Conservation (phyloP, 352 stramenopile species). For the Globisporangium lucens region DNA sequence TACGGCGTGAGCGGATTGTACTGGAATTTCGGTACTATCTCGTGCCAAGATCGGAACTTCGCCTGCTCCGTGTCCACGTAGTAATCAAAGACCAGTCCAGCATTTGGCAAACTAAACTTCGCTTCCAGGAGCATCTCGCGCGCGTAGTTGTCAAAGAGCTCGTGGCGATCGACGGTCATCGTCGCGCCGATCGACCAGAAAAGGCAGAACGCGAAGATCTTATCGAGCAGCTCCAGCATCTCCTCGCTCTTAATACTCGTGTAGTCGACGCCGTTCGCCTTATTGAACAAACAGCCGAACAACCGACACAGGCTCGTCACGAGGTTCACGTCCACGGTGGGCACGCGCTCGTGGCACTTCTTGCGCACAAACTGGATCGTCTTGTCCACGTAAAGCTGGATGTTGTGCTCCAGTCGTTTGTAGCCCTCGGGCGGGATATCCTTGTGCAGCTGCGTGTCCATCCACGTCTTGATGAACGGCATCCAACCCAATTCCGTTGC, state of each 20-base stretch:
- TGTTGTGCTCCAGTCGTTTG: slow-evolving; percentile 39
- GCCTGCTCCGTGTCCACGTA: slow-evolving; percentile 67
- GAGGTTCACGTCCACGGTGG: slow-evolving; percentile 89
- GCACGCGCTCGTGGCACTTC: slow-evolving; percentile 79
- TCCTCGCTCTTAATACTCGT: slow-evolving; percentile 32
- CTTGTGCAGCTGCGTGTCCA: slow-evolving; percentile 53
- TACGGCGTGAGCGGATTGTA: slow-evolving; percentile 60
- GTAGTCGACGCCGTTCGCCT: slow-evolving; percentile 27
- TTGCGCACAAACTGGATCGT: slow-evolving; percentile 75
- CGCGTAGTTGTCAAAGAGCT: slow-evolving; percentile 79
- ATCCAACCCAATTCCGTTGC: slow-evolving; percentile 87
- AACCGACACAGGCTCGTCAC: slow-evolving; percentile 84
- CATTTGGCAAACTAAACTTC: slow-evolving; percentile 53
- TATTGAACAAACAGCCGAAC: slow-evolving; percentile 80
- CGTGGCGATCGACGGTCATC: slow-evolving; percentile 70
- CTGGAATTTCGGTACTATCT: slow-evolving; percentile 66
- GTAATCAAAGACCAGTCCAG: slow-evolving; percentile 82
- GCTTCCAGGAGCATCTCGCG: slow-evolving; percentile 50
- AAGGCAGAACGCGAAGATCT: slow-evolving; percentile 88
- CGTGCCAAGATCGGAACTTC: slow-evolving; percentile 49
- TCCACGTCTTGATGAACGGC: slow-evolving; percentile 90
- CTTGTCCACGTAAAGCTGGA: slow-evolving; percentile 65
- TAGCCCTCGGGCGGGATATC: slow-evolving; percentile 38
- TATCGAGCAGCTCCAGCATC: slow-evolving; percentile 56
- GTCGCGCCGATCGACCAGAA: slow-evolving; percentile 91